Evolutionary conservation across 1,284 basidiomycete species (phyloP), one percentile per base, ranked within the genome.

Genomic region (Fomitopsis pinicola): DNA sequence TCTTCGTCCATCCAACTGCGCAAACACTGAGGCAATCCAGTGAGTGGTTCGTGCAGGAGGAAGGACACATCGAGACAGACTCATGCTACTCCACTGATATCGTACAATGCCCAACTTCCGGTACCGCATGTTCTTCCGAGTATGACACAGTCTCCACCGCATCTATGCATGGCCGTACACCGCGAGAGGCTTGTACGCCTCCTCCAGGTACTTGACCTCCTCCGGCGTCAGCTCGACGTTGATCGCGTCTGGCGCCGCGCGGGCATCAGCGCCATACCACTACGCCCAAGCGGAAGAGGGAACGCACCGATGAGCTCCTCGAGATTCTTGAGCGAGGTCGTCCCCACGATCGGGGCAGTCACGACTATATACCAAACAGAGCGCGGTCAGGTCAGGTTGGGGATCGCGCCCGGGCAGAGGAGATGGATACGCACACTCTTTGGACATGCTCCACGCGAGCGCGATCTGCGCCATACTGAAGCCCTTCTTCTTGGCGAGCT

Each of bases 291-390:
- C 1, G 22, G 22, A 22, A 22, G 22, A 46, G 19, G 7, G 1
- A 2, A 54, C 10, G 14, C 55, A 83, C 80, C 78, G 28, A 83
- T 73, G 57, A 80, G 73, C 54, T 84, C 82, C 60, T 78, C 72
- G 14, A 86, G 69, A 67, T 83, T 82, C 64, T 80, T 72, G 9
- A 84, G 67, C 52, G 73, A 80, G 7, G 80, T 84, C 7, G 79
- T 79, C 1, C 84, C 83, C 15, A 85, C 76, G 65, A 85, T 83
- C 2, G 83, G 83, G 8, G 82, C 82, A 19, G 79, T 75, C 12
- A 85, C 79, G 30, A 33, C 30, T 22, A n/a, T n/a, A n/a, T 33
- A 4, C 30, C 30, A 33, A 7, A 7, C 30, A 7, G 30, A 33
- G 30, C 30, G 7, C 30, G 30, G 30, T 2, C 30, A 33, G 30